Conservation (phyloP, 768 basidiomycete genomes). For the Exidia glandulosa region DNA sequence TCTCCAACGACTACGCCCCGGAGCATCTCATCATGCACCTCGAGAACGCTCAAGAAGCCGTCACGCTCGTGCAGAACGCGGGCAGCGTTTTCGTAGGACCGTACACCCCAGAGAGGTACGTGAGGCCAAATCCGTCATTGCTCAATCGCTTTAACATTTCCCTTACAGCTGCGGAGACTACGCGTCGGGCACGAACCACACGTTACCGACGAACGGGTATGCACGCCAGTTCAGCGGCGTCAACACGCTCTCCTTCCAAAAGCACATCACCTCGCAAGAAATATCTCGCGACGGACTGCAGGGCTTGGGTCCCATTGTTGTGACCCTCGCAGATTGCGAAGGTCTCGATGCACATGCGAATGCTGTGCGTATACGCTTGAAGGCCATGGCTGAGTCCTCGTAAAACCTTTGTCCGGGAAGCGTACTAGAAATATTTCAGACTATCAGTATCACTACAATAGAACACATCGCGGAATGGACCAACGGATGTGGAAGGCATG, state of each 20-base stretch:
- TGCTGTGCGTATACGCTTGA: constrained; percentile 79
- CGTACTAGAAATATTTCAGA: no score
- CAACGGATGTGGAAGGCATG: no score
- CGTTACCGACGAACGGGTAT: constrained; percentile 91
- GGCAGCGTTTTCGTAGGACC: constrained; percentile 95
- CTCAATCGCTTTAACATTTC: constrained; percentile 4
- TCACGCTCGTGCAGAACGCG: constrained; percentile 73
- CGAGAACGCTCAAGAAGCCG: constrained; percentile 51
- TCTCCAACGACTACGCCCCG: constrained; percentile 96
- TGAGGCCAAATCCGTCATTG: not conserved
- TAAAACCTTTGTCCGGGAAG: no score
- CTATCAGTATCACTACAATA: no score
- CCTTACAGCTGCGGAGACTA: constrained; percentile 85
- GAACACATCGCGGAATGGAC: no score
- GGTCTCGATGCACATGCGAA: constrained; percentile 92
- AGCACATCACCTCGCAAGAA: constrained; percentile 96
- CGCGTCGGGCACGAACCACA: constrained; percentile 98
- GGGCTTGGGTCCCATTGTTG: constrained; percentile 76
- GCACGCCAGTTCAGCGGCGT: constrained; percentile 98
- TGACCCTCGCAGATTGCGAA: constrained; percentile 87
- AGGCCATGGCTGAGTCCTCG: constrained; percentile 1
- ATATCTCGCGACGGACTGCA: constrained; percentile 69
- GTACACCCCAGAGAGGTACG: constrained; percentile 88
- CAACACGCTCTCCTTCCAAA: constrained; percentile 94
- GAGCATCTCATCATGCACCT: constrained; percentile 95